Base-by-base conservation (phyloP, 2,329 filamentous ascomycete genomes). In the Rosellinia necatrix region DNA sequence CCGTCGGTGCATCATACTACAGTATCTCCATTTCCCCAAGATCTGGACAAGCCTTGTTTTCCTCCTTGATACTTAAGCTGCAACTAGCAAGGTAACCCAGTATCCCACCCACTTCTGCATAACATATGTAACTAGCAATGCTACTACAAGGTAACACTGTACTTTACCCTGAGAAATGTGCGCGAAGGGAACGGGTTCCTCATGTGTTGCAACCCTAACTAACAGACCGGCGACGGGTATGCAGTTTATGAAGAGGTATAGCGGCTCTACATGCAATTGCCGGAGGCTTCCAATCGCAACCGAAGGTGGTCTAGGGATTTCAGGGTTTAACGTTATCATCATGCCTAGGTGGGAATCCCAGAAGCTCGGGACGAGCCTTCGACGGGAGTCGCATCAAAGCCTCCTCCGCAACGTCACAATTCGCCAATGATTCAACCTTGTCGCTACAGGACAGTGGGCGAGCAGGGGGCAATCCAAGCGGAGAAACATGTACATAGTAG, bases 291-390 rank as follows among this genome's bases (percentile, higher is more conserved):
- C 27, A 58, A 49, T 40, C 19, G 24, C 17, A 32, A 15, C 19
- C 3, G 24, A 43, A 8, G 24, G 21, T 8, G 22, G 12, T 34
- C 24, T 10, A 12, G 24, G 30, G 12, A 17, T 50, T 37, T 44
- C 15, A 53, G 53, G 40, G 34, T 46, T 30, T 30, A 22, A 21
- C 27, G 17, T 12, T 43, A 48, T 48, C 38, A 50, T 25, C 49
- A 42, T 52, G 43, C 41, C 47, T 34, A 24, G 46, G 46, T 52
- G 43, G 38, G 35, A 38, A 62, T 60, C 56, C 61, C 55, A 60
- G 58, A 49, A 49, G 8, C 57, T 62, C 60, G 60, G 62, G 58
- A 62, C 57, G 59, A 62, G 54, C 59, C 59, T 59, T 62, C 46
- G 49, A 57, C 54, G 53, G 58, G 56, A 60, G 55, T 56, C 62